Conservation (phyloP, 257 asterid genomes). For the Solanum okadae region DNA sequence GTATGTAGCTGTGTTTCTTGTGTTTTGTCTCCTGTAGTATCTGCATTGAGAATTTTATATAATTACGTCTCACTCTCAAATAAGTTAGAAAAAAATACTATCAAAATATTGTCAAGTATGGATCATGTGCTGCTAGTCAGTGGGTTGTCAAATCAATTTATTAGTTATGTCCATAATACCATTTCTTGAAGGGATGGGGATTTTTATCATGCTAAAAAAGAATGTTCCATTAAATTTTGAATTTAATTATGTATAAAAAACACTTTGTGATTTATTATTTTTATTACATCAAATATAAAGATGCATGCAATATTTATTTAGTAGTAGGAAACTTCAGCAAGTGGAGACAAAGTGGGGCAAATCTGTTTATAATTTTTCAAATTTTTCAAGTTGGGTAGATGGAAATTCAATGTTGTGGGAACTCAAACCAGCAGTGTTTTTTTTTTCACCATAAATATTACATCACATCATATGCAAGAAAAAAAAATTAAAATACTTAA, state of each 20-base stretch:
- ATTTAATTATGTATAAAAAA: not conserved
- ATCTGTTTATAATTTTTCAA: not conserved
- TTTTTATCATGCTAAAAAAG: not conserved
- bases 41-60: slow-evolving; percentile 7
- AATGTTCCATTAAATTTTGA: not conserved
- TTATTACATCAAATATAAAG: not conserved
- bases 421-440: not conserved
- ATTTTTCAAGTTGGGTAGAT: not conserved
- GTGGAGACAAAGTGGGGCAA: not conserved
- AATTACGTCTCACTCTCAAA: not conserved
- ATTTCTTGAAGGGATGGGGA: no score
- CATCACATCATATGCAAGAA: not conserved
- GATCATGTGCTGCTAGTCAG: not conserved
- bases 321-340: not conserved
- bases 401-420: not conserved
- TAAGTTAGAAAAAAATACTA: not conserved
- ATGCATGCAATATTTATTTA: not conserved
- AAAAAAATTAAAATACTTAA: not conserved
- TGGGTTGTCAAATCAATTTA: slow-evolving; percentile 2
- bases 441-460: not conserved
- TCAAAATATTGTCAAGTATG: not conserved
- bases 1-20: slow-evolving; percentile 16
- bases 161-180: not conserved
- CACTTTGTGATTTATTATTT: not conserved
- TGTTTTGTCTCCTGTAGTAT: slow-evolving; percentile 28